A percentile compares a stretch with the other conserved stretches of the same genome.
These are phyloP conservation scores for Betula pendula DNA, from an alignment of 306 rosid species.

Conservation along the genomic window DNA sequence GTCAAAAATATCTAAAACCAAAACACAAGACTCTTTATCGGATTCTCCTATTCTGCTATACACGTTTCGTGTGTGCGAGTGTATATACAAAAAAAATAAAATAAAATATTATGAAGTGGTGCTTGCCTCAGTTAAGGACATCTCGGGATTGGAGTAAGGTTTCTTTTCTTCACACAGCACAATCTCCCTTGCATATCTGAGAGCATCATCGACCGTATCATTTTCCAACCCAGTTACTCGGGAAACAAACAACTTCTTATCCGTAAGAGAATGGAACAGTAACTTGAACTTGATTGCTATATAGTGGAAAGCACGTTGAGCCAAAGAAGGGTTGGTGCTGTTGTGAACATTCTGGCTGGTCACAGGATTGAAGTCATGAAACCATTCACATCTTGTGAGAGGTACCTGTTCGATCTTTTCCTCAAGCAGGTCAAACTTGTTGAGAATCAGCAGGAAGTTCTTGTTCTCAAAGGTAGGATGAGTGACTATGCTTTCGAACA, in stretches of 20 bases:
- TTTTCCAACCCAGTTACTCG: conserved; percentile 54
- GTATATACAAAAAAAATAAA: conserved; percentile 14
- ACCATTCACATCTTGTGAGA: conserved; percentile 70
- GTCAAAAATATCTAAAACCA: conserved; percentile 8
- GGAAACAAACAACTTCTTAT: conserved; percentile 65
- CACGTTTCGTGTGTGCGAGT: neutral
- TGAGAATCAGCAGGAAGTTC: conserved; percentile 61
- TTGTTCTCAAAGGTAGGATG: conserved; percentile 44
- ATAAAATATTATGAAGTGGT: conserved; percentile 23
- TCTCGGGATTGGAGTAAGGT: conserved; percentile 32
- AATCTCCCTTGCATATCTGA: conserved; percentile 75
- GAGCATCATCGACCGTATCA: conserved; percentile 60
- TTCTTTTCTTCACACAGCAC: conserved; percentile 46
- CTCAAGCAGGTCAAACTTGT: conserved; percentile 65
- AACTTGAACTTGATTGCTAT: conserved; percentile 71
- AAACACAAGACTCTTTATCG: neutral
- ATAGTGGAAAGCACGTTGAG: conserved; percentile 62
- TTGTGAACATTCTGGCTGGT: conserved; percentile 31
- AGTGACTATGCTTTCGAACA: conserved; percentile 58
- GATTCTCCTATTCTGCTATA: neutral
- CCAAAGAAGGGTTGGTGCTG: conserved; percentile 44
- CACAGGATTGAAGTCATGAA: conserved; percentile 59
- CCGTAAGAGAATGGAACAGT: conserved; percentile 46
- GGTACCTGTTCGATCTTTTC: conserved; percentile 55
- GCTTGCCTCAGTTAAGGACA: conserved; percentile 52